These are phyloP conservation scores for Neolentinus lepideus DNA, from an alignment of 1,284 basidiomycete species.

Conservation along the genomic window DNA sequence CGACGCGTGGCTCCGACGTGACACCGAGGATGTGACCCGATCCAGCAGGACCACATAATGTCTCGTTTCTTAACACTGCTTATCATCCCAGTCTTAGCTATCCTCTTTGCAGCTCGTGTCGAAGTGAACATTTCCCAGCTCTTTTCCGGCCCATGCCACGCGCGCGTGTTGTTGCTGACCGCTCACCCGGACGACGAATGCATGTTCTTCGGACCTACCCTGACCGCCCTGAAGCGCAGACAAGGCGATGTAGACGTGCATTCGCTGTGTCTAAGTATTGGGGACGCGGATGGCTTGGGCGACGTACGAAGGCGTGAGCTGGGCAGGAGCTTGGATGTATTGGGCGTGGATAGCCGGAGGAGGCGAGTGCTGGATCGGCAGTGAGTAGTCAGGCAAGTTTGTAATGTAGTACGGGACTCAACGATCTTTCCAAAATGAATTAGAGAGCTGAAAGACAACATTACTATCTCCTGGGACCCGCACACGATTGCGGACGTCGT, in stretches of 20 bases:
- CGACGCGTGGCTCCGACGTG: too few species aligned
- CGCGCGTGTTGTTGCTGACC: conserved; percentile 60
- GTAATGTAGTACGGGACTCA: neutral
- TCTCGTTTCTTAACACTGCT: neutral
- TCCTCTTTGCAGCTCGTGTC: conserved; percentile 5
- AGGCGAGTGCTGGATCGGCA: conserved; percentile 66
- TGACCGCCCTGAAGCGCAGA: conserved; percentile 42
- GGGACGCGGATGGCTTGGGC: conserved; percentile 83
- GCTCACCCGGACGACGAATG: conserved; percentile 92
- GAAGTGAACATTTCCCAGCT: conserved; percentile 5
- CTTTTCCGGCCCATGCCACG: conserved; percentile 1
- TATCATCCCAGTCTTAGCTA: neutral
- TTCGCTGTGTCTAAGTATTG: conserved; percentile 56
- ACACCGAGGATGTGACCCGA: too few species aligned
- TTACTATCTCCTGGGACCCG: conserved; percentile 62
- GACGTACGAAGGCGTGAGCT: conserved; percentile 59
- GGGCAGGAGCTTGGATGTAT: conserved; percentile 52
- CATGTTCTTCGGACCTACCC: conserved; percentile 85
- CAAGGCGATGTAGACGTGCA: conserved; percentile 25
- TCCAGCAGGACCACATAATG: neutral
- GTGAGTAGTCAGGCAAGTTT: conserved; percentile 35
- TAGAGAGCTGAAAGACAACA: conserved; percentile 76
- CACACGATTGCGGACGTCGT: conserved; percentile 55
- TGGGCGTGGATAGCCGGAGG: conserved; percentile 56
- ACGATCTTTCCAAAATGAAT: neutral